phyloP scores from a whole-genome alignment of 2,329 filamentous ascomycete species.

The Alternaria triticina region DNA sequence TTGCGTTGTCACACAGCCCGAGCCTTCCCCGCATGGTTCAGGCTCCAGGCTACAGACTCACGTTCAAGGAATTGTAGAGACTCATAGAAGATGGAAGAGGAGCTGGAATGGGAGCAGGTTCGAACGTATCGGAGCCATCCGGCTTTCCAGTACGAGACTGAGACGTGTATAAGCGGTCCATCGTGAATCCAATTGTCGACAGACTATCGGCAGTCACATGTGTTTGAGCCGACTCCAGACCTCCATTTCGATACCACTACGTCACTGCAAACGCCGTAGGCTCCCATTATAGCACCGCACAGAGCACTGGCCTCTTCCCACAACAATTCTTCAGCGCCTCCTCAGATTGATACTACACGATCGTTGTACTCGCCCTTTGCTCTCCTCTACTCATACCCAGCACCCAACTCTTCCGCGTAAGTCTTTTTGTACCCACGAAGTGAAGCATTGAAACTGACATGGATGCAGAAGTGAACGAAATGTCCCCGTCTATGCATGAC shows the following conservation, averaged over 20 bases:
- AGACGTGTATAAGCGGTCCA: background rate
- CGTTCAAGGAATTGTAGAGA: background rate
- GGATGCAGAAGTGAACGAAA: background rate
- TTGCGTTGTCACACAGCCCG: background rate
- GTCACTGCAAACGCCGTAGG: background rate
- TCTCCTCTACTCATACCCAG: background rate
- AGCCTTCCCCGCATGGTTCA: background rate
- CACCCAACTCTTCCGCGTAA: background rate
- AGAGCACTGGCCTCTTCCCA: background rate
- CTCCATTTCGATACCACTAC: background rate
- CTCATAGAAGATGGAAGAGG: background rate
- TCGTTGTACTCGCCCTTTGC: background rate
- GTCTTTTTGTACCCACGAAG: background rate
- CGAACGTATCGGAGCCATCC: background rate
- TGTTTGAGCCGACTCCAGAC: background rate
- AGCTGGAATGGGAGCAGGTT: background rate
- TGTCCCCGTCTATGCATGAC: background rate
- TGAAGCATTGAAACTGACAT: background rate
- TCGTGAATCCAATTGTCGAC: background rate
- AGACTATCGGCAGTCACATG: background rate
- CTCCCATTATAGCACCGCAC: background rate
- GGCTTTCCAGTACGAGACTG: background rate
- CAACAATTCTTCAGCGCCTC: background rate
- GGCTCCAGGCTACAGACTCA: background rate
- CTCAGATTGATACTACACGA: background rate